Percentiles rank a stretch among this genome's conserved stretches.
These are phyloP conservation scores for Cystoderma amianthinum DNA, from an alignment of 768 basidiomycete genomes.

Conservation along the genomic window DNA sequence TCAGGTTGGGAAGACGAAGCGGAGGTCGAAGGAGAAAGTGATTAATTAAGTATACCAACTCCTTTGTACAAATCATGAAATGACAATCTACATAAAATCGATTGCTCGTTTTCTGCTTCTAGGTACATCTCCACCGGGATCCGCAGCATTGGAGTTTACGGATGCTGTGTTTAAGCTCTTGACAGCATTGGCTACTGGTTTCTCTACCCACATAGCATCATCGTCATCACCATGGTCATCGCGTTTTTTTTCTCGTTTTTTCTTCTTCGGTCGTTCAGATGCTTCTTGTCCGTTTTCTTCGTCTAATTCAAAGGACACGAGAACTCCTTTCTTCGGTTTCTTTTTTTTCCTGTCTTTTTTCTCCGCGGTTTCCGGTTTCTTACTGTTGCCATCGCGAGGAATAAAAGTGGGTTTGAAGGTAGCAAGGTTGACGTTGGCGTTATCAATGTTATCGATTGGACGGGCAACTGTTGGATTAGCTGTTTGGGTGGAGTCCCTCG, in stretches of 20 bases:
- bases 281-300: too few relatives aligned
- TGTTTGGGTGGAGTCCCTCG: too few relatives aligned
- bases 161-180: conserved; percentile 17
- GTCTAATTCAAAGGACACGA: conserved; percentile 77
- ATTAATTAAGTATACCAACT: conserved; percentile 10
- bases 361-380: conserved; percentile 37
- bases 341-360: conserved; percentile 32
- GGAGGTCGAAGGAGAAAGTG: conserved; percentile 17
- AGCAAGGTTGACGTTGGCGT: conserved; percentile 40
- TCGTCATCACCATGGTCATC: conserved; percentile 35
- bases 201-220: conserved; percentile 67
- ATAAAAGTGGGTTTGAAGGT: conserved; percentile 90
- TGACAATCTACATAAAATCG: conserved; percentile 56
- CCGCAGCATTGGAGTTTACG: conserved; percentile 11
- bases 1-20: conserved; percentile 13
- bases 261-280: conserved; percentile 34
- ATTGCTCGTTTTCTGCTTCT: conserved; percentile 64
- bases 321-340: conserved; percentile 33
- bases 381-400: conserved; percentile 45
- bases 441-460: conserved; percentile 12
- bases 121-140: too few relatives aligned
- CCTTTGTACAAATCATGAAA: conserved; percentile 4
- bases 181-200: conserved; percentile 45
- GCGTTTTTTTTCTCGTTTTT: conserved; percentile 31
- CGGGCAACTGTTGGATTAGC: conserved; percentile 8